phyloP scores from a whole-genome alignment of 1,139 yeast species.

The Hansenula sp. region DNA sequence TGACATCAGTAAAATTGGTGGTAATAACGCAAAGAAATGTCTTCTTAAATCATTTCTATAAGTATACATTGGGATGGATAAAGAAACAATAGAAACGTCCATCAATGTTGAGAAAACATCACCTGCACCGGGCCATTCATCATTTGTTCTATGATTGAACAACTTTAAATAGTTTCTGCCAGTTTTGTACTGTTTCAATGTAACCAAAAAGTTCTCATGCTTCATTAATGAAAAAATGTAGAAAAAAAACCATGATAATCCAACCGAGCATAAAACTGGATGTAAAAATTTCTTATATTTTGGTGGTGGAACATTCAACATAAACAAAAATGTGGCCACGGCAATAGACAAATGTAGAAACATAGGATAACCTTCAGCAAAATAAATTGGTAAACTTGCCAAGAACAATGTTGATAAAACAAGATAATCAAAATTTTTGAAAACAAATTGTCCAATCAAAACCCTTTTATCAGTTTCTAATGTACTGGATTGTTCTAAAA shows the following conservation, averaged over 20 bases:
- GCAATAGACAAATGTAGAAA: conserved; percentile 60
- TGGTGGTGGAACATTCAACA: conserved; percentile 57
- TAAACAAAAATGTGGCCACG: conserved; percentile 40
- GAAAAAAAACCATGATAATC: conserved; percentile 54
- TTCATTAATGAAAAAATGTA: conserved; percentile 57
- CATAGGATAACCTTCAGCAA: conserved; percentile 36
- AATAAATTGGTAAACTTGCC: conserved; percentile 55
- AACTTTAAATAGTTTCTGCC: conserved; percentile 63
- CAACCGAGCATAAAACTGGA: conserved; percentile 69
- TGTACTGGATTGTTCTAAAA: conserved; percentile 12
- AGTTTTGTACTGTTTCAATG: conserved; percentile 57
- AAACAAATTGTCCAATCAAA: conserved; percentile 35
- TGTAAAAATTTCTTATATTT: conserved; percentile 52
- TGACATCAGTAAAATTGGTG: conserved; percentile 57
- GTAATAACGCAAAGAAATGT: conserved; percentile 54
- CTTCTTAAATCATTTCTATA: conserved; percentile 60
- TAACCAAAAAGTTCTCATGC: conserved; percentile 44
- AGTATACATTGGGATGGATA: conserved; percentile 75
- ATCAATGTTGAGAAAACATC: conserved; percentile 66
- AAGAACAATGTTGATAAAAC: conserved; percentile 43
- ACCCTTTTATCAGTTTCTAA: conserved; percentile 4
- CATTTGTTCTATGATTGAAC: conserved; percentile 36
- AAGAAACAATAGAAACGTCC: conserved; percentile 74
- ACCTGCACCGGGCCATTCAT: conserved; percentile 74
- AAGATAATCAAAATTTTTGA: conserved; percentile 53